phyloP scores from a whole-genome alignment of 2,329 filamentous ascomycete species.

The Intubia oerlemansii region DNA sequence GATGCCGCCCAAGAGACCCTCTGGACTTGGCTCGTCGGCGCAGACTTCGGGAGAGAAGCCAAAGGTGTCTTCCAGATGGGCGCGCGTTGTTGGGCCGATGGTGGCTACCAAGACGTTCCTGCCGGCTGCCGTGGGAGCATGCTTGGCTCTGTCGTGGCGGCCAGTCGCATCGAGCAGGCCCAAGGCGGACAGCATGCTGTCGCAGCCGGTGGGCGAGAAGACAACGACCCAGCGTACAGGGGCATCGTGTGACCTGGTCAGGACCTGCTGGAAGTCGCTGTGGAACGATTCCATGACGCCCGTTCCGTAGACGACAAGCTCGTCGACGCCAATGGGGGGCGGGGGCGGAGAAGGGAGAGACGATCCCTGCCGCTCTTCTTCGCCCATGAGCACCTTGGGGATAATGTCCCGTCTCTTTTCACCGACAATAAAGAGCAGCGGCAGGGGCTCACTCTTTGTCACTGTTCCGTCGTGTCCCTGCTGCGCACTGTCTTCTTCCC shows the following conservation, averaged over 20 bases:
- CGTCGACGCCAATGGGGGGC: slow-evolving; percentile 44
- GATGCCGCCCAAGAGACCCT: slow-evolving; percentile 56
- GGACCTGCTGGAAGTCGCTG: slow-evolving; percentile 32
- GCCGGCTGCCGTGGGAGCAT: no score
- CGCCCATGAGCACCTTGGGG: slow-evolving; percentile 51
- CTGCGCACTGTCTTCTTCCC: slow-evolving; percentile 21
- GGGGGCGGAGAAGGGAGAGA: slow-evolving; percentile 22
- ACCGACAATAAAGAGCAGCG: slow-evolving; percentile 71
- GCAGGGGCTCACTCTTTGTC: slow-evolving; percentile 31
- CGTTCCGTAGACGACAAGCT: slow-evolving; percentile 74
- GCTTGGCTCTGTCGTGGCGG: no score
- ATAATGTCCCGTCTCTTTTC: slow-evolving; percentile 83
- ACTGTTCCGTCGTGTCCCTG: slow-evolving; percentile 16
- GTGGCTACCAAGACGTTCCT: slow-evolving; percentile 50
- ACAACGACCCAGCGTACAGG: slow-evolving; percentile 50
- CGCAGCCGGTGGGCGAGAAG: slow-evolving; percentile 45
- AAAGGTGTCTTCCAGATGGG: slow-evolving; percentile 45
- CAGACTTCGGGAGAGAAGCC: slow-evolving; percentile 56
- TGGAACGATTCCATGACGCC: slow-evolving; percentile 63
- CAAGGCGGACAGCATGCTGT: slow-evolving; percentile 26
- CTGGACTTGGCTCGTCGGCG: slow-evolving; percentile 60
- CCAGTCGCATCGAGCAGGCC: slow-evolving; percentile 19
- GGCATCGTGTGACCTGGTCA: slow-evolving; percentile 21
- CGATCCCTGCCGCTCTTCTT: slow-evolving; percentile 4
- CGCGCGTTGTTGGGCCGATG: slow-evolving; percentile 81